Base-by-base conservation (phyloP, 495 filamentous ascomycete species). In the Penicillium soppii region DNA sequence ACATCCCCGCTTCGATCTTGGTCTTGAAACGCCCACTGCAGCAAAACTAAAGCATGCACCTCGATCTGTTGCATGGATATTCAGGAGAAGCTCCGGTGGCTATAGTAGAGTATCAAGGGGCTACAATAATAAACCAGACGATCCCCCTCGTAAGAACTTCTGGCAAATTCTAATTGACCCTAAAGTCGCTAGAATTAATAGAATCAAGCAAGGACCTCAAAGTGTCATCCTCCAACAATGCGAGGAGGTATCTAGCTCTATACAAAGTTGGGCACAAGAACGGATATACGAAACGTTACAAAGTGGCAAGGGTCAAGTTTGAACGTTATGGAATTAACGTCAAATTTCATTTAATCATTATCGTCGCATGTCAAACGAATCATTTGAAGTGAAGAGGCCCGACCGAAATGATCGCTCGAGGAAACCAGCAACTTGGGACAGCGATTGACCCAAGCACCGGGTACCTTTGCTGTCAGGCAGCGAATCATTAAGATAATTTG, bases 171-270 rank as follows among this genome's bases (percentile, higher is more conserved):
- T 41, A 52, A 54, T 29, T 36, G 13, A 21, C 16, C 43, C 51
- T 57, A 58, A 49, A 43, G 19, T 36, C 16, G 40, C 51, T 57
- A 58, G 47, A 43, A 16, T 36, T 54, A 67, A 62, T 68, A 70
- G 62, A 64, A 63, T 52, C 56, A 74, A 71, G 69, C 69, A 74
- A 74, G 71, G 71, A 70, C 54, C n/a, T n/a, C 47, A 27, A 49
- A 50, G 54, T 53, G 42, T 42, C 56, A 52, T 53, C 49, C n/a
- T 27, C 56, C 54, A 56, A 50, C 68, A 56, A 60, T 59, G 62
- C 62, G 62, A 71, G 61, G 67, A 64, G 62, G 54, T 49, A 38
- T 15, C 19, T 12, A 26, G 19, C 20, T 40, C 23, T 16, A 22
- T 33, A 22, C n/a, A 23, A 47, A 20, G n/a, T n/a, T n/a, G n/a